Conservation (phyloP, 179 eudicot genomes). For the Beta corolliflora region DNA sequence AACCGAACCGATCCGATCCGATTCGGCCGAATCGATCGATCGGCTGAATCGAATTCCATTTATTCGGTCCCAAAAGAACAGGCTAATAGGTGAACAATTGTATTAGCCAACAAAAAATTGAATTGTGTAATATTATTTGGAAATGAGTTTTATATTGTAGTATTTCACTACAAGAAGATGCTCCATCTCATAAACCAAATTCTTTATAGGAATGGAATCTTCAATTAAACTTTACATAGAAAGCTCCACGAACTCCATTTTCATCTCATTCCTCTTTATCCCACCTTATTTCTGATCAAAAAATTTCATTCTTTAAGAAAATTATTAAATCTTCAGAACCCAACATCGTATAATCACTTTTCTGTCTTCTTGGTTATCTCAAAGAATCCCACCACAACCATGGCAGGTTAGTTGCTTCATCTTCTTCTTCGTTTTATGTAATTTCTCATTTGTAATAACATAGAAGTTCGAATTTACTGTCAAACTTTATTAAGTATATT, state of each 20-base stretch:
- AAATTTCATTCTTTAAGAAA: no score
- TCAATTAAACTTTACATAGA: neutral
- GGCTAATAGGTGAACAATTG: no score
- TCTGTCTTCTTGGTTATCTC: neutral
- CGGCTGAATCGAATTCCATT: no score
- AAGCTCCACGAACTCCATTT: conserved; percentile 9
- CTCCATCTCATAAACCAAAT: no score
- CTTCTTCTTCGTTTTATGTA: neutral
- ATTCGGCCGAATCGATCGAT: no score
- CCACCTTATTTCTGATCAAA: neutral
- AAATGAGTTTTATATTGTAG: no score
- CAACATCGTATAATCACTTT: neutral
- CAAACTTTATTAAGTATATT: neutral
- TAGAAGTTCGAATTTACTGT: neutral
- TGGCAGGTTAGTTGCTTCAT: conserved; percentile 4
- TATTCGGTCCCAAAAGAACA: no score
- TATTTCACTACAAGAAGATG: no score
- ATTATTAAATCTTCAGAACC: neutral
- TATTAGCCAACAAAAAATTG: no score
- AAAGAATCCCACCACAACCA: neutral
- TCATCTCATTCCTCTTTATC: neutral
- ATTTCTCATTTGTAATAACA: neutral
- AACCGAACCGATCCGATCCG: no score
- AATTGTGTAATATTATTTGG: no score
- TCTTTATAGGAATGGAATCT: neutral